Evolutionary conservation across 768 basidiomycete genomes (phyloP).

Genomic region (Trametes punicea): DNA sequence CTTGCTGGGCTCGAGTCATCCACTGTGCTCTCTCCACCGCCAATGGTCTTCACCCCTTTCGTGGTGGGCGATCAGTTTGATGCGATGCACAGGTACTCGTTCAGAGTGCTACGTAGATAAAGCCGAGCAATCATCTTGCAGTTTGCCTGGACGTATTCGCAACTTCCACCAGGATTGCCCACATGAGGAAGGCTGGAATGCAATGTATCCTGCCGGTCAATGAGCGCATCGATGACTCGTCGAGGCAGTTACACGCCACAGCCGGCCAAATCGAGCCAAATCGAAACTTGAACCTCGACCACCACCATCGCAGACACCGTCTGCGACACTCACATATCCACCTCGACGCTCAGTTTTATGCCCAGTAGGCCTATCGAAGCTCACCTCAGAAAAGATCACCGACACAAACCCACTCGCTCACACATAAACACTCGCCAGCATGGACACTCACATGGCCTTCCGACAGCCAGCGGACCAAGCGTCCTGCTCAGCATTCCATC

Average conservation of each 20-base stretch:
- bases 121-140: too few species aligned
- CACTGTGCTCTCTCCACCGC: too few species aligned
- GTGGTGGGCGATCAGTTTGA: too few species aligned
- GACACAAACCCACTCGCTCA: constrained; percentile 31
- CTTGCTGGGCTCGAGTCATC: too few species aligned
- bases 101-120: too few species aligned
- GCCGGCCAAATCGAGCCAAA: constrained; percentile 15
- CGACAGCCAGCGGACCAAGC: constrained; percentile 19
- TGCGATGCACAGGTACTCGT: too few species aligned
- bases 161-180: too few species aligned
- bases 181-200: too few species aligned
- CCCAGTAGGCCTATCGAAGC: constrained; percentile 49
- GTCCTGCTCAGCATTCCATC: constrained; percentile 52
- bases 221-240: constrained; percentile 13
- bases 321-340: constrained; percentile 23
- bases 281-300: constrained; percentile 21
- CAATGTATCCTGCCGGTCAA: background rate
- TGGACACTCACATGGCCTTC: constrained; percentile 42
- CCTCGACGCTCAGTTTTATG: constrained; percentile 53
- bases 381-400: constrained; percentile 37
- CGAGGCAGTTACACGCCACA: constrained; percentile 7
- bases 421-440: constrained; percentile 36
- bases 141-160: too few species aligned
- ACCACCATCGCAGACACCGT: constrained; percentile 33
- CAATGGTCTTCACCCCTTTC: too few species aligned